These are phyloP conservation scores for Penicillium thymicola DNA, from an alignment of 2,329 filamentous ascomycete species.

Conservation along the genomic window DNA sequence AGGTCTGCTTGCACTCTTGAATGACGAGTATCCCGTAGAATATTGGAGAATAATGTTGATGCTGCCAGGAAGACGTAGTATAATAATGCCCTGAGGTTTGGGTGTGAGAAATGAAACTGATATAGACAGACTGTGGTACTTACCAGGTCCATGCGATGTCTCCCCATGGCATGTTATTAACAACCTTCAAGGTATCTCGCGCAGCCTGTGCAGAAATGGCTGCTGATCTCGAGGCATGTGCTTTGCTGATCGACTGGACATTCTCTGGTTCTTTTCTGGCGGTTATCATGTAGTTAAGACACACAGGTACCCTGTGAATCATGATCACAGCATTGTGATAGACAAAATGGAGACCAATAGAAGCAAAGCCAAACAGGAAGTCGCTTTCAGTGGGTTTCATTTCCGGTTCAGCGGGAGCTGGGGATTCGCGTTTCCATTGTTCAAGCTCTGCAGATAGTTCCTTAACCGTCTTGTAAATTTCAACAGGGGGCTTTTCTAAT, in stretches of 20 bases:
- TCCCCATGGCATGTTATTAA: conserved; percentile 91
- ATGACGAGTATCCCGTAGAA: conserved; percentile 85
- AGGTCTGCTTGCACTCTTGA: conserved; percentile 78
- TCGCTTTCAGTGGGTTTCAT: conserved; percentile 84
- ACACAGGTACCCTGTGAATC: conserved; percentile 92
- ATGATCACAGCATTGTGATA: conserved; percentile 97
- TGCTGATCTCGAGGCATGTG: conserved; percentile 78
- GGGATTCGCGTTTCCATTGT: conserved; percentile 86
- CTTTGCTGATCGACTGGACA: conserved; percentile 68
- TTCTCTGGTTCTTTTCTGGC: conserved; percentile 50
- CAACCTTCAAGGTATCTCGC: conserved; percentile 80
- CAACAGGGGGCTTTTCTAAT: conserved; percentile 72
- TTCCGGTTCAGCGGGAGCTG: conserved; percentile 81
- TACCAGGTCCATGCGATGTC: conserved; percentile 93
- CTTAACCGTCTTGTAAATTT: conserved; percentile 84
- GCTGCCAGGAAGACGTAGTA: conserved; percentile 93
- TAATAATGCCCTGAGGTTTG: conserved; percentile 64
- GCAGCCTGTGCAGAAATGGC: conserved; percentile 85
- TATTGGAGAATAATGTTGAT: conserved; percentile 88
- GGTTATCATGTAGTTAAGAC: conserved; percentile 84
- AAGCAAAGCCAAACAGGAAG: conserved; percentile 81
- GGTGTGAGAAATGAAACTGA: not conserved
- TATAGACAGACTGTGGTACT: conserved; percentile 32
- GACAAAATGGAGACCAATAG: conserved; percentile 85
- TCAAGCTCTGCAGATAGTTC: conserved; percentile 82